Evolutionary conservation across 2,329 filamentous ascomycete genomes (phyloP).

Genomic region (Colletotrichum horii): DNA sequence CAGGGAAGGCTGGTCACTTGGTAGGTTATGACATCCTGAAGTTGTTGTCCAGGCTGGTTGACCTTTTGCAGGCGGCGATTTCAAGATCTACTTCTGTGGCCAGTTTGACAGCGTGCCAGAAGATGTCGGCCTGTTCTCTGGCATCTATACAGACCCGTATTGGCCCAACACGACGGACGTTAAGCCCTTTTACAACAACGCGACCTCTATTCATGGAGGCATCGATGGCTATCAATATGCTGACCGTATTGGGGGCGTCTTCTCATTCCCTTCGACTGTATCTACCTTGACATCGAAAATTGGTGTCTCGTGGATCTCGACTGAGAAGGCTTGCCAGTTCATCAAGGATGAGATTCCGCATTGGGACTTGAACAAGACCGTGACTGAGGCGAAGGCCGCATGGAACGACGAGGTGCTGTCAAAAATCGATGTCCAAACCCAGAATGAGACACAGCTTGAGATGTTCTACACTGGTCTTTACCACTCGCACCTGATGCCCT

Average conservation of each 20-base stretch:
- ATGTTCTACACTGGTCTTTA: slow-evolving; percentile 65
- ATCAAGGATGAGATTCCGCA: slow-evolving; percentile 47
- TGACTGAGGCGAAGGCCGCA: slow-evolving; percentile 41
- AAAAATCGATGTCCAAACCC: slow-evolving; percentile 42
- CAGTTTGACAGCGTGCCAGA: slow-evolving; percentile 41
- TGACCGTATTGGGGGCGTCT: slow-evolving; percentile 56
- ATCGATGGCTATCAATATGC: slow-evolving; percentile 55
- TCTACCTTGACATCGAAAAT: slow-evolving; percentile 52
- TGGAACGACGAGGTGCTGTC: slow-evolving; percentile 53
- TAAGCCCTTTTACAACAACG: slow-evolving; percentile 51
- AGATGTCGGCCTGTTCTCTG: slow-evolving; percentile 41
- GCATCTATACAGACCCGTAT: slow-evolving; percentile 50
- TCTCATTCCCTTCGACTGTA: slow-evolving; percentile 44
- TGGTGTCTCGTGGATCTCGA: slow-evolving; percentile 55
- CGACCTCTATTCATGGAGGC: slow-evolving; percentile 56
- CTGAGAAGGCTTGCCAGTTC: slow-evolving; percentile 53
- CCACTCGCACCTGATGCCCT: slow-evolving; percentile 66
- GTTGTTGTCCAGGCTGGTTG: neutral
- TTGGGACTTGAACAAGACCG: slow-evolving; percentile 44
- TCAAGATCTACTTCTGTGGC: slow-evolving; percentile 48
- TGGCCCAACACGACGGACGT: slow-evolving; percentile 35
- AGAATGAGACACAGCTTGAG: slow-evolving; percentile 51
- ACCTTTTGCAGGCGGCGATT: slow-evolving; percentile 36
- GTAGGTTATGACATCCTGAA: neutral
- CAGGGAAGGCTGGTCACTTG: slow-evolving; percentile 46